Percentiles rank a stretch among this genome's conserved stretches.
phyloP scores from a whole-genome alignment of 176 grass and related monocot genomes.

The Triticum monococcum region DNA sequence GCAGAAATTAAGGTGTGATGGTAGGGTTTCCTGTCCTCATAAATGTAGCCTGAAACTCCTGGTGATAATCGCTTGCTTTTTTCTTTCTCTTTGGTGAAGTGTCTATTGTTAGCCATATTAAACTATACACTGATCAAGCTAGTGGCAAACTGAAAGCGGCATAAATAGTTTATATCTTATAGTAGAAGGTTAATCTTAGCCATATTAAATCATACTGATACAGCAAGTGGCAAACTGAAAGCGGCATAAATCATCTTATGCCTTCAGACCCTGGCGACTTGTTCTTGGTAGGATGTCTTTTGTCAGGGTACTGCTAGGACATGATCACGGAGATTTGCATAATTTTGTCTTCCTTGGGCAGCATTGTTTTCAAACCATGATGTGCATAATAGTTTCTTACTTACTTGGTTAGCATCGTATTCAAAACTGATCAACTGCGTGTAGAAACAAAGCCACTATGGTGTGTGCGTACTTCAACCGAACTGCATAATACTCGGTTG shows the following conservation, averaged over 20 bases:
- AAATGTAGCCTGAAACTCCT: background rate
- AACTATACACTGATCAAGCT: background rate
- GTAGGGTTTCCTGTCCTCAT: background rate
- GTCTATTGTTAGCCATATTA: background rate
- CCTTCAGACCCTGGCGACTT: background rate
- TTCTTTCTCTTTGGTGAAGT: background rate
- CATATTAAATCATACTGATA: background rate
- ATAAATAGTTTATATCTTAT: background rate
- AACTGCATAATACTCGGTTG: too few species aligned
- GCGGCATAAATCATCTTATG: background rate
- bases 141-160: background rate
- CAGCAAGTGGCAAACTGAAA: background rate
- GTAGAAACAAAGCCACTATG: background rate
- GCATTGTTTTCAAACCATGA: background rate
- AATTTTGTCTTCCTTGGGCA: background rate
- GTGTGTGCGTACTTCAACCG: too few species aligned
- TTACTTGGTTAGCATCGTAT: background rate
- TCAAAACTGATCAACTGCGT: background rate
- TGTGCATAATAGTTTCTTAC: background rate
- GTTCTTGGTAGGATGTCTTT: background rate
- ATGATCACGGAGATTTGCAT: background rate
- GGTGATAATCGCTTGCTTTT: background rate
- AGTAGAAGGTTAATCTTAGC: background rate
- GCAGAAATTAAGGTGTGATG: background rate
- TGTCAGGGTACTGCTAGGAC: background rate